phyloP scores from a whole-genome alignment of 2,329 filamentous ascomycete species.

The Fusarium sp. region DNA sequence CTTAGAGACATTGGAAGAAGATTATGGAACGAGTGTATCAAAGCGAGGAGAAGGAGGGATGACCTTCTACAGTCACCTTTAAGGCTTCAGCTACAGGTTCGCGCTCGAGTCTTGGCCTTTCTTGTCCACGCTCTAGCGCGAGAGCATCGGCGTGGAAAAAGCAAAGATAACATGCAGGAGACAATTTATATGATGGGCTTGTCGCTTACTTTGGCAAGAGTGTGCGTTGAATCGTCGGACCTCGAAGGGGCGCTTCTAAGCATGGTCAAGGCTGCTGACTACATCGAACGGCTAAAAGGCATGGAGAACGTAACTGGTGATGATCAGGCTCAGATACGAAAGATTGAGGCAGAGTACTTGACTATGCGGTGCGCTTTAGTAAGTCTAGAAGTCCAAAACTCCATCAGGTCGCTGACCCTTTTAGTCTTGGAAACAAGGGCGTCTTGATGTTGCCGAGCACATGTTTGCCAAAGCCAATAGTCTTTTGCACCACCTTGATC shows the following conservation, averaged over 20 bases:
- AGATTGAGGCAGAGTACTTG: conserved; percentile 72
- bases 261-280: conserved; percentile 74
- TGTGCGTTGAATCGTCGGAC: conserved; percentile 63
- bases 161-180: conserved; percentile 51
- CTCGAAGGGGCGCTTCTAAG: conserved; percentile 70
- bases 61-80: conserved; percentile 40
- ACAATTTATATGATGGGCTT: conserved; percentile 73
- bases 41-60: conserved; percentile 55
- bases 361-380: conserved; percentile 77
- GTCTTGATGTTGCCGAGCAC: conserved; percentile 82
- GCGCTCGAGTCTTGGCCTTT: conserved; percentile 71
- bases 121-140: conserved; percentile 72
- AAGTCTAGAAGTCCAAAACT: conserved; percentile 46
- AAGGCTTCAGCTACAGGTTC: conserved; percentile 52
- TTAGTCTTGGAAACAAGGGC: conserved; percentile 80
- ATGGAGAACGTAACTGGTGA: not conserved
- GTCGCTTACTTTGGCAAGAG: conserved; percentile 74
- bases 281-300: conserved; percentile 52
- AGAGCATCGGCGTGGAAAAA: conserved; percentile 52
- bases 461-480: conserved; percentile 74
- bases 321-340: conserved; percentile 33
- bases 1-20: conserved; percentile 69
- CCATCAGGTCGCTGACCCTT: conserved; percentile 30
- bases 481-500: conserved; percentile 58
- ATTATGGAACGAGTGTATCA: conserved; percentile 77